A percentile compares a stretch with the other conserved stretches of the same genome.
Evolutionary conservation across 2,329 filamentous ascomycete genomes (phyloP).

Genomic region (Paraphaeosphaeria minitans): DNA sequence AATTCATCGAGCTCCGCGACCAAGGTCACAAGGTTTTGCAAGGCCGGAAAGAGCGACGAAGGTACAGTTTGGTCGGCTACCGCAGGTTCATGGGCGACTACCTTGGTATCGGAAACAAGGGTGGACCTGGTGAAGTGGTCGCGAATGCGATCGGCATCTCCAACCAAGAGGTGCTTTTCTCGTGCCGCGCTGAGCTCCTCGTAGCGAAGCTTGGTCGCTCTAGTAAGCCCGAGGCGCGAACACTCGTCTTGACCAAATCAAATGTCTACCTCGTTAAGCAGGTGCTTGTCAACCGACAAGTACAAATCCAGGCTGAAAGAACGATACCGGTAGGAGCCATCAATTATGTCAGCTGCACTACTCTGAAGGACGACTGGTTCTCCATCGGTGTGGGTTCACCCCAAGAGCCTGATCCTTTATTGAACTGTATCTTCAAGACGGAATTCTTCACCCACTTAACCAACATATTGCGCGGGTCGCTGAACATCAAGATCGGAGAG

Average conservation of each 20-base stretch:
- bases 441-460: slow-evolving; percentile 95
- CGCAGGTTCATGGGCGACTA: slow-evolving; percentile 95
- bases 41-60: slow-evolving; percentile 85
- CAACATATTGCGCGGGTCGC: slow-evolving; percentile 75
- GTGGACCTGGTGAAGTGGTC: slow-evolving; percentile 80
- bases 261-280: slow-evolving; percentile 91
- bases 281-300: slow-evolving; percentile 77
- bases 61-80: slow-evolving; percentile 89
- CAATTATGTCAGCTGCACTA: slow-evolving; percentile 83
- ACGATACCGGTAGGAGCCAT: slow-evolving; percentile 84
- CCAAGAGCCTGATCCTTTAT: slow-evolving; percentile 88
- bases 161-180: slow-evolving; percentile 82
- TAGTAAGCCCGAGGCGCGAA: slow-evolving; percentile 87
- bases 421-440: slow-evolving; percentile 95
- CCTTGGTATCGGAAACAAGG: slow-evolving; percentile 80
- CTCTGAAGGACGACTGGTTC: slow-evolving; percentile 93
- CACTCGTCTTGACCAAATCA: slow-evolving; percentile 80
- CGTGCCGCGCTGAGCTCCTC: slow-evolving; percentile 85
- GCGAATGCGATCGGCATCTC: slow-evolving; percentile 74
- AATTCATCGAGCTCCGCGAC: slow-evolving; percentile 86
- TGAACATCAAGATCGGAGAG: slow-evolving; percentile 82
- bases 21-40: slow-evolving; percentile 82
- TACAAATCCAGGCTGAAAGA: slow-evolving; percentile 80
- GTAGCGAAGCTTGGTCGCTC: slow-evolving; percentile 96
- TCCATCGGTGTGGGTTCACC: slow-evolving; percentile 86